phyloP scores from a whole-genome alignment of 495 filamentous ascomycete species.

The Daldinia caldariorum region DNA sequence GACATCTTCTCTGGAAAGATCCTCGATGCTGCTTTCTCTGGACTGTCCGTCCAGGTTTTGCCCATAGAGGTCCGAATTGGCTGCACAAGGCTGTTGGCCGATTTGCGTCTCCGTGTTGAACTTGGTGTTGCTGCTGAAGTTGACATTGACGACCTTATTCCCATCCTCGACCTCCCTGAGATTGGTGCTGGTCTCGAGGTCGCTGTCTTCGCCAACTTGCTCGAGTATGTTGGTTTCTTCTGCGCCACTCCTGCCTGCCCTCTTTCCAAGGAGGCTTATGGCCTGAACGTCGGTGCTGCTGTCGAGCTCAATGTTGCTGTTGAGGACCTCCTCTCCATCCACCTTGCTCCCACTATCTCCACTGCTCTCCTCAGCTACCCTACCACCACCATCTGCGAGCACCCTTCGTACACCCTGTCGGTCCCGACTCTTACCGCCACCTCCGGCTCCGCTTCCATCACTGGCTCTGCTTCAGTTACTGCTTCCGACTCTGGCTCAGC shows the following conservation, averaged over 20 bases:
- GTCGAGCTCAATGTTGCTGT: conserved; percentile 50
- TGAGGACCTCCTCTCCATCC: conserved; percentile 50
- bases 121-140: conserved; percentile 42
- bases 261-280: conserved; percentile 49
- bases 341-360: conserved; percentile 51
- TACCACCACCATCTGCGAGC: conserved; percentile 50
- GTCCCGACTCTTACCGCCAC: conserved; percentile 31
- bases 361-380: conserved; percentile 51
- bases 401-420: conserved; percentile 36
- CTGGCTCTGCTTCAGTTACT: conserved; percentile 8
- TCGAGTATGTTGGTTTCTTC: conserved; percentile 55
- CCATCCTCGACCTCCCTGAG: conserved; percentile 43
- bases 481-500: conserved; percentile 10
- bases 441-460: conserved; percentile 6
- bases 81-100: conserved; percentile 47
- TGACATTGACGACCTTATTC: conserved; percentile 41
- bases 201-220: conserved; percentile 54
- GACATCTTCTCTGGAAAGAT: conserved; percentile 55
- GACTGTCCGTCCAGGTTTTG: conserved; percentile 47
- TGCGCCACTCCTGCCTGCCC: conserved; percentile 45
- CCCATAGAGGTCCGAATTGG: conserved; percentile 48
- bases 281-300: conserved; percentile 52
- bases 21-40: conserved; percentile 46
- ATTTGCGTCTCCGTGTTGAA: conserved; percentile 48
- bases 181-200: conserved; percentile 54